Conservation (phyloP, 257 asterid genomes). For the Henckelia pumila region DNA sequence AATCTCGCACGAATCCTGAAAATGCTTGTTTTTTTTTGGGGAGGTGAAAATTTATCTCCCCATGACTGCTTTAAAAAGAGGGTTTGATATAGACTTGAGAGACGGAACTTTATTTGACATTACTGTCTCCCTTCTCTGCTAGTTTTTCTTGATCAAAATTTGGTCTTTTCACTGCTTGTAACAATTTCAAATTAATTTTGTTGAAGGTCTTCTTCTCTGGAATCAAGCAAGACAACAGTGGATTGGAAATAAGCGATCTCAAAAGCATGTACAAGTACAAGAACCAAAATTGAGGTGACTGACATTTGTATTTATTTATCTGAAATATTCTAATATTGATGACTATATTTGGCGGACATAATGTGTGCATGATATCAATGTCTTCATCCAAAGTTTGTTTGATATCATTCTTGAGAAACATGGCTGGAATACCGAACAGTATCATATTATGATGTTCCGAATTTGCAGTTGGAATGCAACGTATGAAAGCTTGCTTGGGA, state of each 20-base stretch:
- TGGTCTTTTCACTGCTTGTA: constrained; percentile 6
- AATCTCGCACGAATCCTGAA: background rate
- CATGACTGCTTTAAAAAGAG: background rate
- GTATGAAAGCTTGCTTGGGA: constrained; percentile 78
- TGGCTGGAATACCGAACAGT: background rate
- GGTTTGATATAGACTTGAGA: background rate
- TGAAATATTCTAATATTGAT: background rate
- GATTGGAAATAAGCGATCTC: constrained; percentile 63
- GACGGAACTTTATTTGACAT: background rate
- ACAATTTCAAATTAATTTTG: background rate
- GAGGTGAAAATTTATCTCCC: background rate
- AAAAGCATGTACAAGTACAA: constrained; percentile 36
- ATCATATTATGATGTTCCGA: background rate
- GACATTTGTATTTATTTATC: constrained; percentile 9
- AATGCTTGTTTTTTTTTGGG: background rate
- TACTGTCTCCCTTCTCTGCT: background rate
- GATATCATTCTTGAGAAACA: background rate
- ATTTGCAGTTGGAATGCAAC: constrained; percentile 70
- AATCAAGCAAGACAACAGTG: constrained; percentile 85
- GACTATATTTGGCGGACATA: background rate
- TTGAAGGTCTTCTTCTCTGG: constrained; percentile 85
- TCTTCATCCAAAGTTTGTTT: background rate
- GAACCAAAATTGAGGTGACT: constrained; percentile 66
- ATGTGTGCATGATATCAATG: background rate
- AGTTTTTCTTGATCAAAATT: background rate